Conservation (phyloP, 2,329 filamentous ascomycete genomes). For the Ceratocystis ficicola region DNA sequence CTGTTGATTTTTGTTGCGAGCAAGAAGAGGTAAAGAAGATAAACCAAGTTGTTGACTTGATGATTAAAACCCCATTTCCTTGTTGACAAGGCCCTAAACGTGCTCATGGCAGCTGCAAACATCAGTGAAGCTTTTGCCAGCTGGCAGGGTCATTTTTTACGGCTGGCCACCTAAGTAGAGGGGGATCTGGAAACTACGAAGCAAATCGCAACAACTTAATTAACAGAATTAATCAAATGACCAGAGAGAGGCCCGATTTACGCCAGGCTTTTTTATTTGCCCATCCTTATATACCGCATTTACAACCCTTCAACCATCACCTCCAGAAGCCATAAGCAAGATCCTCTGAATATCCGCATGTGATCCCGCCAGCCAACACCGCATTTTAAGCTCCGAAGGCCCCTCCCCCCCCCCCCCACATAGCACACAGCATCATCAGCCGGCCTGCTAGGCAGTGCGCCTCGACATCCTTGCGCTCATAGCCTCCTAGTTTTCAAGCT, state of each 20-base stretch:
- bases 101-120: neutral
- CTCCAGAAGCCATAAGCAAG: neutral
- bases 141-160: neutral
- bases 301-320: neutral
- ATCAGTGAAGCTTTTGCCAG: neutral
- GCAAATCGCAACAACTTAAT: neutral
- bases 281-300: neutral
- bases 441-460: neutral
- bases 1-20: neutral
- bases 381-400: neutral
- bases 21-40: neutral
- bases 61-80: neutral
- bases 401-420: neutral
- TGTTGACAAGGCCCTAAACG: neutral
- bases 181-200: neutral
- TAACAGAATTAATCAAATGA: neutral
- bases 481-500: neutral
- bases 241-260: neutral
- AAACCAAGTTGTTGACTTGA: neutral
- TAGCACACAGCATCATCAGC: neutral
- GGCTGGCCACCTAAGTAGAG: slow-evolving; percentile 11
- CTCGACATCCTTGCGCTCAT: neutral
- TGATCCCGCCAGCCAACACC: neutral
- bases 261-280: neutral
- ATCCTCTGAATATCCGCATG: neutral